Conservation (phyloP, 139 green algal genomes). For the Chlorella sp. region DNA sequence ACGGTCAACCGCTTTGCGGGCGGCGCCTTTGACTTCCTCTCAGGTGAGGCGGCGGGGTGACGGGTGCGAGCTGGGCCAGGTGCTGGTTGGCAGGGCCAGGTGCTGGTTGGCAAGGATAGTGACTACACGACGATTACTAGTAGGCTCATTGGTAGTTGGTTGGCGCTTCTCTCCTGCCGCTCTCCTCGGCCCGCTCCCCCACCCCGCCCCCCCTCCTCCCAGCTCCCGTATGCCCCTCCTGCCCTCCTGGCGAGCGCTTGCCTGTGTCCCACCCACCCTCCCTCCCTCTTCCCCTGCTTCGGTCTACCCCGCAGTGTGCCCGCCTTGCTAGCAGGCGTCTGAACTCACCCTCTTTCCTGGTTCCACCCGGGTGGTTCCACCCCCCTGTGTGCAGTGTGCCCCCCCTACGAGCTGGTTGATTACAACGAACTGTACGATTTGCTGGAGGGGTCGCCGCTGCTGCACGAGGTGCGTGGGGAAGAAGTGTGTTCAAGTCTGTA, state of each 20-base stretch:
- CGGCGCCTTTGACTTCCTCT: constrained; percentile 92
- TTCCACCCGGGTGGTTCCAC: neutral
- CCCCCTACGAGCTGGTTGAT: constrained; percentile 89
- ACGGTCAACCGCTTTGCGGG: constrained; percentile 55
- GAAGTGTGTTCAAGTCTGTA: neutral
- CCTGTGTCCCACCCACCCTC: neutral
- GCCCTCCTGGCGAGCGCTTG: neutral
- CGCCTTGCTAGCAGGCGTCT: too few relatives aligned
- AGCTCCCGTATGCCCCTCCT: neutral
- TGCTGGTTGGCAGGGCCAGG: neutral
- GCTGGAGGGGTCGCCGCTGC: constrained; percentile 73
- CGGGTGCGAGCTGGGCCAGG: neutral
- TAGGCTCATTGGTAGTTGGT: too few relatives aligned
- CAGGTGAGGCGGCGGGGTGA: neutral
- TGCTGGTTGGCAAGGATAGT: neutral
- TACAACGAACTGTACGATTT: constrained; percentile 88
- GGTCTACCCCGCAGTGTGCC: neutral
- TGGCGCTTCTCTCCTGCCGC: neutral
- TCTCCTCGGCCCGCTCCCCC: too few relatives aligned
- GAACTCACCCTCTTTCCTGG: neutral
- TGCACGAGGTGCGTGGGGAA: constrained; percentile 58
- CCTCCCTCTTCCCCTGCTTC: neutral
- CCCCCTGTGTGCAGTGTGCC: constrained; percentile 65
- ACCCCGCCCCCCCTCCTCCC: neutral
- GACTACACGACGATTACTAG: too few relatives aligned